These are phyloP conservation scores for Hortaea werneckii DNA, from an alignment of 2,329 filamentous ascomycete genomes.

Conservation along the genomic window DNA sequence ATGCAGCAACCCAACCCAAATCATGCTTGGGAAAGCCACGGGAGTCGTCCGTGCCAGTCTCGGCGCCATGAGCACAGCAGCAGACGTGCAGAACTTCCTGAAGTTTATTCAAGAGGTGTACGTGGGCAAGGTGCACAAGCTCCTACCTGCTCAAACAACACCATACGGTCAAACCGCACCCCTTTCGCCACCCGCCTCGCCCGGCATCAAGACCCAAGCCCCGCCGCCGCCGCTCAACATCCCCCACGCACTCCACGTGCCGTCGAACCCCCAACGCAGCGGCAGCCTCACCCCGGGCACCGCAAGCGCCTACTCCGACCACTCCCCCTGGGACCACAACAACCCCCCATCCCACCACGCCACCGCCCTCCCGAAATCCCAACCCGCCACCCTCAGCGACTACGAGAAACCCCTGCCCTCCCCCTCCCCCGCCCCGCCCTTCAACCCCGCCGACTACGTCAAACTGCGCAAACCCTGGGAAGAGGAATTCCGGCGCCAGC, in stretches of 20 bases:
- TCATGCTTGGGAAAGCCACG: constrained; percentile 46
- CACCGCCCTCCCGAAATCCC: constrained; percentile 5
- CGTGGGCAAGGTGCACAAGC: constrained; percentile 8
- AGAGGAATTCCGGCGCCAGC: constrained; percentile 19
- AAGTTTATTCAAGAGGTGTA: constrained; percentile 24
- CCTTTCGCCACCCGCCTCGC: constrained; percentile 6
- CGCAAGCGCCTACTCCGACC: constrained; percentile 4
- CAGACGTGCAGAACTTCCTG: constrained; percentile 54
- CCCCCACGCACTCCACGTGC: constrained; percentile 7
- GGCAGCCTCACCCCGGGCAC: constrained; percentile 9
- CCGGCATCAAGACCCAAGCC: neutral
- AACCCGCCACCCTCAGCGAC: neutral
- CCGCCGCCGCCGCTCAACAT: constrained; percentile 9
- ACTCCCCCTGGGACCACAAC: neutral
- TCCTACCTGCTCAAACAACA: neutral
- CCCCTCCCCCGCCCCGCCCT: constrained; percentile 14
- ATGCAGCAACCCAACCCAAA: constrained; percentile 44
- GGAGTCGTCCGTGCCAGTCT: constrained; percentile 53
- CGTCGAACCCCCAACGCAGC: neutral
- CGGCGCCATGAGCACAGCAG: constrained; percentile 50
- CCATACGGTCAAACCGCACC: neutral
- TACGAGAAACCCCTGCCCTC: constrained; percentile 7
- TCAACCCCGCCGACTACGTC: constrained; percentile 22
- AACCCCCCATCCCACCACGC: constrained; percentile 10
- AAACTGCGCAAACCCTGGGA: constrained; percentile 23